These are phyloP conservation scores for Ophiostoma tasmaniense DNA, from an alignment of 2,329 filamentous ascomycete species.

Conservation along the genomic window DNA sequence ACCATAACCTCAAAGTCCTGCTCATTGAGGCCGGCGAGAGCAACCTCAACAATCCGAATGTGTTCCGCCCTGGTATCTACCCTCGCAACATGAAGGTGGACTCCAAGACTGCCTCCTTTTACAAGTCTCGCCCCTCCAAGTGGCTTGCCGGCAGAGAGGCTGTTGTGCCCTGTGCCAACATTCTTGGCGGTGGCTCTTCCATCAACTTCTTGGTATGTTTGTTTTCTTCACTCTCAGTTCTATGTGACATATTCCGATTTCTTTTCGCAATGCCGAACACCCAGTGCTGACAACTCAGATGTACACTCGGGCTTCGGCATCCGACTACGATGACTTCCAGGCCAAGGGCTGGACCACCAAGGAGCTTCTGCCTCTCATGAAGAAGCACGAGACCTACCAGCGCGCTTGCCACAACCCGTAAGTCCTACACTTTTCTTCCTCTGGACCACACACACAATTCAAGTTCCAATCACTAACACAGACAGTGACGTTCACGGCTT, in stretches of 20 bases:
- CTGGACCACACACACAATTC: background rate
- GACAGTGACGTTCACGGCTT: slow-evolving; percentile 59
- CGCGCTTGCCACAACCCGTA: slow-evolving; percentile 48
- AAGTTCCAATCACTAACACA: background rate
- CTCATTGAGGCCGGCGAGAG: slow-evolving; percentile 64
- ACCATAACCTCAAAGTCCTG: slow-evolving; percentile 63
- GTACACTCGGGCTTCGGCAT: slow-evolving; percentile 64
- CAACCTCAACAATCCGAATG: slow-evolving; percentile 71
- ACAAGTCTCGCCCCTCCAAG: slow-evolving; percentile 66
- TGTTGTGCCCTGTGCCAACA: slow-evolving; percentile 65
- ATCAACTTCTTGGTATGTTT: slow-evolving; percentile 60
- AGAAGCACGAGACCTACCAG: slow-evolving; percentile 74
- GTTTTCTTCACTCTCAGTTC: background rate
- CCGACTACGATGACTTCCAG: slow-evolving; percentile 71
- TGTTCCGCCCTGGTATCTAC: slow-evolving; percentile 67
- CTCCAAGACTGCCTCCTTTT: slow-evolving; percentile 75
- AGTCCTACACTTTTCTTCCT: background rate
- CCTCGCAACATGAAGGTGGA: slow-evolving; percentile 71
- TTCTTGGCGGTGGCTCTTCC: slow-evolving; percentile 63
- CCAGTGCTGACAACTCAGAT: slow-evolving; percentile 31
- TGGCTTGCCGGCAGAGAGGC: slow-evolving; percentile 63
- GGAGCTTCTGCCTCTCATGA: slow-evolving; percentile 68
- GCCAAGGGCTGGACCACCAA: slow-evolving; percentile 72
- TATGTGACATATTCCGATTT: background rate
- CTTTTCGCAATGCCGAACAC: background rate